phyloP scores from a whole-genome alignment of 2,329 filamentous ascomycete species.

The Madurella fahalii region DNA sequence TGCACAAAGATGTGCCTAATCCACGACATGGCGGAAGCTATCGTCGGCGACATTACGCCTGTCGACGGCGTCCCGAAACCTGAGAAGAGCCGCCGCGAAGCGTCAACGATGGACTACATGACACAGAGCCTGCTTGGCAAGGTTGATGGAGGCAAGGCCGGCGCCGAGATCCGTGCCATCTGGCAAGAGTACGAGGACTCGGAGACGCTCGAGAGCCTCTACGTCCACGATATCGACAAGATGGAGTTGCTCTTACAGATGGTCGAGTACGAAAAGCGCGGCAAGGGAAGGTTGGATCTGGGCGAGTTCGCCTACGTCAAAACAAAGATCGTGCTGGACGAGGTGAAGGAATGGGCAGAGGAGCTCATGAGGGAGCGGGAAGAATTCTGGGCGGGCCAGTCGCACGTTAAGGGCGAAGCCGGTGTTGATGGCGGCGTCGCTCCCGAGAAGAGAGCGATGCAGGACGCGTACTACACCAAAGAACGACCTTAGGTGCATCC shows the following conservation, averaged over 20 bases:
- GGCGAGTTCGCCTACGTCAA: conserved; percentile 84
- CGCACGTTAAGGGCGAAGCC: conserved; percentile 44
- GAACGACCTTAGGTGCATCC: conserved; percentile 7
- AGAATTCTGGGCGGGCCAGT: conserved; percentile 61
- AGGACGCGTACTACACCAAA: conserved; percentile 47
- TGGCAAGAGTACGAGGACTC: conserved; percentile 97
- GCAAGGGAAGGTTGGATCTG: conserved; percentile 65
- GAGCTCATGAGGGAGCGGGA: conserved; percentile 73
- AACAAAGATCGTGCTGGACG: conserved; percentile 65
- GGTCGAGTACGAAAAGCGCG: conserved; percentile 85
- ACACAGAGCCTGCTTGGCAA: conserved; percentile 66
- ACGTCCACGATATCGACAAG: conserved; percentile 97
- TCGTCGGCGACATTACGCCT: conserved; percentile 96
- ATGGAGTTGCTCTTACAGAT: conserved; percentile 93
- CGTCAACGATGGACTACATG: conserved; percentile 88
- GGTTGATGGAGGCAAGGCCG: conserved; percentile 63
- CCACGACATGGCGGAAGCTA: conserved; percentile 94
- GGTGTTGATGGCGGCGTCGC: conserved; percentile 39
- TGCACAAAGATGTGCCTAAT: conserved; percentile 95
- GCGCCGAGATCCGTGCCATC: conserved; percentile 67
- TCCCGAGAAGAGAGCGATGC: conserved; percentile 36
- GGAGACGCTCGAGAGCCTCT: conserved; percentile 75
- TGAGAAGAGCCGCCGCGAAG: conserved; percentile 86
- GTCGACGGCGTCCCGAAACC: conserved; percentile 78
- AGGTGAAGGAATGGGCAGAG: conserved; percentile 75